Evolutionary conservation across 345 rosid genomes (phyloP), one percentile per base, ranked within the genome.

Genomic region (Aegle marmelos): DNA sequence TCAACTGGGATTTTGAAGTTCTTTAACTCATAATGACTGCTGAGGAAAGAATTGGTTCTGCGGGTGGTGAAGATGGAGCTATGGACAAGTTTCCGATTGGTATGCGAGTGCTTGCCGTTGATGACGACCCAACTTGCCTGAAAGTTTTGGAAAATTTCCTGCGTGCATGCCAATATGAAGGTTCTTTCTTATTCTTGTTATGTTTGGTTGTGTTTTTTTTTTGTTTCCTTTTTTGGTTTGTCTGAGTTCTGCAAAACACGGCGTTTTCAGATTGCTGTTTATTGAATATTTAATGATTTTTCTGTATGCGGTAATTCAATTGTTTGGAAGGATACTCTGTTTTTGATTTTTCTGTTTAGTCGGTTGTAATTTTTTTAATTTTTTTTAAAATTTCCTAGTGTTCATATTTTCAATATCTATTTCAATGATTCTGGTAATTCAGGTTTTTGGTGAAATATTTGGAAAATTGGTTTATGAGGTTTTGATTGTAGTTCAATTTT

Each of bases 61-160:
- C 60, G 31, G 73, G 21, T 19, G 61, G 79, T 54, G 87, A 82
- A 68, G 87, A 85, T 70, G 80, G 78, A 0, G 57, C 57, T 72
- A 61, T 16, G 19, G 87, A 85, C 76, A 28, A 71, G 71, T 88
- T 92, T 64, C 94, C 92, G 25, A 79, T 81, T 27, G 91, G 89
- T 37, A 82, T 92, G 90, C 90, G 90, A 68, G 89, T 92, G 76
- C 76, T 92, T 34, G 94, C 92, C 13, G 94, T 90, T 54, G 97
- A 92, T 56, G 97, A 90, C 73, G 90, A 92, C 80, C 91, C 87
- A 27, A 86, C 78, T 50, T 92, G 97, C 81, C 91, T 92, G 68
- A 83, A 80, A 79, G 72, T 90, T 62, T 65, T 92, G 77, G 93
- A 86, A 80, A 84, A 5, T 73, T 80, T 90, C 75, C 90, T 90